Percentiles rank a stretch among this genome's conserved stretches.
Conservation (phyloP, 352 stramenopile species). For the Pythium dissotocum region DNA sequence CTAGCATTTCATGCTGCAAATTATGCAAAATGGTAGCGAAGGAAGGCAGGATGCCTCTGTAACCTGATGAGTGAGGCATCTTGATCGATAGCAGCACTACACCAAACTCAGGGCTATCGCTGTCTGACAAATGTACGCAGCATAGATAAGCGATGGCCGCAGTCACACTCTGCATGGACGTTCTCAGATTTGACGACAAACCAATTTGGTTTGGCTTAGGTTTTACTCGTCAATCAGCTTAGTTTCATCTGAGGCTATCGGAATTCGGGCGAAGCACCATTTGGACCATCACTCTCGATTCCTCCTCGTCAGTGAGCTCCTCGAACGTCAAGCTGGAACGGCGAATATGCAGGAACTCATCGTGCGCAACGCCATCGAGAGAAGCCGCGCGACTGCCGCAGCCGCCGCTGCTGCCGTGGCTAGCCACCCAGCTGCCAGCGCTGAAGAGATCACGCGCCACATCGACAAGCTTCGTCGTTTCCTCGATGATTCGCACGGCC, state of each 20-base stretch:
- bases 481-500: conserved; percentile 49
- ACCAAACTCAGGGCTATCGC: not conserved
- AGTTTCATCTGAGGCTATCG: not conserved
- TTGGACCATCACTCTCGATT: not conserved
- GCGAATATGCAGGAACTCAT: conserved; percentile 28
- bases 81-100: not conserved
- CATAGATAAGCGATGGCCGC: not conserved
- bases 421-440: conserved; percentile 8
- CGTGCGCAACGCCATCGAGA: conserved; percentile 29
- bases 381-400: conserved; percentile 22
- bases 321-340: not conserved
- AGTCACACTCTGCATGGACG: not conserved
- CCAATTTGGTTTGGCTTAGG: conserved; percentile 5
- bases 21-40: not conserved
- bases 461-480: conserved; percentile 50
- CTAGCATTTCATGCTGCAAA: conserved; percentile 1
- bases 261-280: conserved; percentile 21
- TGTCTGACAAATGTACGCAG: not conserved
- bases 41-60: not conserved
- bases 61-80: not conserved
- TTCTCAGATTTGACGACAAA: not conserved
- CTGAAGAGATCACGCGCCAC: conserved; percentile 29
- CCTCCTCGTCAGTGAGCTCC: not conserved
- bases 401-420: conserved; percentile 24
- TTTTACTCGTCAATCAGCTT: not conserved